Conservation (phyloP, 2,329 filamentous ascomycete species). For the Xylaria arbuscula region DNA sequence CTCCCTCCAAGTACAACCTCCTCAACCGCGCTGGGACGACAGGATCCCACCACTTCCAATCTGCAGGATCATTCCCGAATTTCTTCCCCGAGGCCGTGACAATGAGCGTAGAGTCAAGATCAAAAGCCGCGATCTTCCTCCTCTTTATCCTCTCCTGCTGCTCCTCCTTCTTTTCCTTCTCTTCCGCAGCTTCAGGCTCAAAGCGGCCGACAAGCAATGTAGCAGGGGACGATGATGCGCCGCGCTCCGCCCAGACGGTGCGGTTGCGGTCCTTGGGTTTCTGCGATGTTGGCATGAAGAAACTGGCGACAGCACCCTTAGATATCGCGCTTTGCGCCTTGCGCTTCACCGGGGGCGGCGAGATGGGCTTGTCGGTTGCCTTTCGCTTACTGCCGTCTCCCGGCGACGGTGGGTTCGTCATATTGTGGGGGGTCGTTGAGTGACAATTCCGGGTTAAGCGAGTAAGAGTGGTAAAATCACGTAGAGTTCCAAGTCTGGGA, state of each 20-base stretch:
- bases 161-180: constrained; percentile 60
- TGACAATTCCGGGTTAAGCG: neutral
- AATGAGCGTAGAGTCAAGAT: constrained; percentile 89
- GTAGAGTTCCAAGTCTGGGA: no score
- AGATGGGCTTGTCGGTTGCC: constrained; percentile 56
- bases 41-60: constrained; percentile 95
- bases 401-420: constrained; percentile 37
- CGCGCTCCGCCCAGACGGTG: constrained; percentile 76
- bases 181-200: constrained; percentile 57
- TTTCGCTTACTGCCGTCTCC: constrained; percentile 43
- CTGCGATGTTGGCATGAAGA: constrained; percentile 88
- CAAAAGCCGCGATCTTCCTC: constrained; percentile 76
- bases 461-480: no score
- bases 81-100: constrained; percentile 82
- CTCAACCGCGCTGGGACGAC: constrained; percentile 75
- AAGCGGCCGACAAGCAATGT: constrained; percentile 83
- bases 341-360: constrained; percentile 65
- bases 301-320: constrained; percentile 77
- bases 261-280: constrained; percentile 82
- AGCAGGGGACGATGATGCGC: constrained; percentile 53
- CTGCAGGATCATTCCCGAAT: constrained; percentile 74
- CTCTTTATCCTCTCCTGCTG: constrained; percentile 51
- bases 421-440: constrained; percentile 7
- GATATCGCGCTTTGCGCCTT: constrained; percentile 64
- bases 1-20: constrained; percentile 73